A percentile compares a stretch with the other conserved stretches of the same genome.
Evolutionary conservation across 108 stramenopile genomes (phyloP).

Genomic region (Epithemia pelagica): DNA sequence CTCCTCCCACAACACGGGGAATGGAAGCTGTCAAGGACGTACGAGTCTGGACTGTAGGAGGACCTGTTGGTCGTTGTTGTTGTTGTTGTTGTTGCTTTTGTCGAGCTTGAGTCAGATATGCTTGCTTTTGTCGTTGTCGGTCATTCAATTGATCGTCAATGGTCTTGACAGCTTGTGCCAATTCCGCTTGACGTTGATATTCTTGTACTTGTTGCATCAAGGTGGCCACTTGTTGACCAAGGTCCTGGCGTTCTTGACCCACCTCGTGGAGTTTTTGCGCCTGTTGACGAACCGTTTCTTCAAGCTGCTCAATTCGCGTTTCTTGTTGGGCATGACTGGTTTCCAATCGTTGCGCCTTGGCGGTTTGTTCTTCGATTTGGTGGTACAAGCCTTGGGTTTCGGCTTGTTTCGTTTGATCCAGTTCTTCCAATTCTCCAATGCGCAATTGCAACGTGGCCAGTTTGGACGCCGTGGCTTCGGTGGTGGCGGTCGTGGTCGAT

Average conservation of each 20-base stretch:
- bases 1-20: background rate
- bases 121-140: too few species aligned
- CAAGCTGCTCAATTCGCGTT: slow-evolving; percentile 20
- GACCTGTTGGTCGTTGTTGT: background rate
- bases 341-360: slow-evolving; percentile 30
- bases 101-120: background rate
- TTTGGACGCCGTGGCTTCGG: too few species aligned
- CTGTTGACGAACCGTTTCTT: slow-evolving; percentile 20
- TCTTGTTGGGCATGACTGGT: slow-evolving; percentile 34
- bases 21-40: background rate
- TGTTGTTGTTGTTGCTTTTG: background rate
- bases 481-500: too few species aligned
- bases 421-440: slow-evolving; percentile 72
- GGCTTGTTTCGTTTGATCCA: slow-evolving; percentile 39
- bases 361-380: slow-evolving; percentile 27
- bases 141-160: too few species aligned
- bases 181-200: background rate
- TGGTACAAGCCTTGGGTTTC: slow-evolving; percentile 49
- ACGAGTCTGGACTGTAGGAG: background rate
- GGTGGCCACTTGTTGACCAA: slow-evolving; percentile 17
- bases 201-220: slow-evolving; percentile 17
- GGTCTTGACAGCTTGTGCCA: too few species aligned
- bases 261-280: slow-evolving; percentile 6
- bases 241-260: slow-evolving; percentile 9
- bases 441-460: slow-evolving; percentile 37